phyloP scores from a whole-genome alignment of 345 rosid species.

The Lumnitzera racemosa region DNA sequence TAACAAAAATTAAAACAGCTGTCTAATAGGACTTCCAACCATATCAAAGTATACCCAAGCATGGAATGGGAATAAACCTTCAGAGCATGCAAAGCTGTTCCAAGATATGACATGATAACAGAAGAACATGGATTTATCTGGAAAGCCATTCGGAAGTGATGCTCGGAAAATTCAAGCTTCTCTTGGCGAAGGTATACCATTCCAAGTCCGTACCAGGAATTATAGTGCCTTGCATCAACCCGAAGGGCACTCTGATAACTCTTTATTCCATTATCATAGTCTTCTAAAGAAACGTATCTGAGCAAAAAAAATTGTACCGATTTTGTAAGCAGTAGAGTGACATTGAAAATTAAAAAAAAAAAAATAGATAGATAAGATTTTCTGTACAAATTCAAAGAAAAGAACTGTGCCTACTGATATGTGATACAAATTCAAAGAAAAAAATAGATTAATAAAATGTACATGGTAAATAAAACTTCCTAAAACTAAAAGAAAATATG shows the following conservation, averaged over 20 bases:
- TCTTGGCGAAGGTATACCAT: slow-evolving; percentile 94
- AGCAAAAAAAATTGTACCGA: slow-evolving; percentile 2
- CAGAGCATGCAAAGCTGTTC: slow-evolving; percentile 79
- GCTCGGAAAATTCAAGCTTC: slow-evolving; percentile 90
- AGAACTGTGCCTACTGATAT: background rate
- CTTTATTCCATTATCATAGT: slow-evolving; percentile 90
- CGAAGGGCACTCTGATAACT: slow-evolving; percentile 88
- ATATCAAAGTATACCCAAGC: background rate
- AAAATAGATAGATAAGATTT: background rate
- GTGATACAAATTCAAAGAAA: background rate
- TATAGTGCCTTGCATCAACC: slow-evolving; percentile 90
- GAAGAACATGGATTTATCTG: slow-evolving; percentile 81
- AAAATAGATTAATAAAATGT: background rate
- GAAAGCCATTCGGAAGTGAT: slow-evolving; percentile 90
- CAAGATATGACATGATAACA: slow-evolving; percentile 93
- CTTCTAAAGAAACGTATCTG: slow-evolving; percentile 88
- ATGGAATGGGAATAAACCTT: slow-evolving; percentile 34
- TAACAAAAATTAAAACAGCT: slow-evolving; percentile 5
- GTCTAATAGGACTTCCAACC: background rate
- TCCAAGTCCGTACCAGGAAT: slow-evolving; percentile 97
- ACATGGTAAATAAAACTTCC: background rate
- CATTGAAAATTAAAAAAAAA: too few species aligned
- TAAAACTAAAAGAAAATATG: background rate
- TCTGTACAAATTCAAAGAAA: background rate
- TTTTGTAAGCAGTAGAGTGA: too few species aligned